A percentile compares a stretch with the other conserved stretches of the same genome.
phyloP scores from a whole-genome alignment of 169 alveolate species.

The Amoebophrya sp. region DNA sequence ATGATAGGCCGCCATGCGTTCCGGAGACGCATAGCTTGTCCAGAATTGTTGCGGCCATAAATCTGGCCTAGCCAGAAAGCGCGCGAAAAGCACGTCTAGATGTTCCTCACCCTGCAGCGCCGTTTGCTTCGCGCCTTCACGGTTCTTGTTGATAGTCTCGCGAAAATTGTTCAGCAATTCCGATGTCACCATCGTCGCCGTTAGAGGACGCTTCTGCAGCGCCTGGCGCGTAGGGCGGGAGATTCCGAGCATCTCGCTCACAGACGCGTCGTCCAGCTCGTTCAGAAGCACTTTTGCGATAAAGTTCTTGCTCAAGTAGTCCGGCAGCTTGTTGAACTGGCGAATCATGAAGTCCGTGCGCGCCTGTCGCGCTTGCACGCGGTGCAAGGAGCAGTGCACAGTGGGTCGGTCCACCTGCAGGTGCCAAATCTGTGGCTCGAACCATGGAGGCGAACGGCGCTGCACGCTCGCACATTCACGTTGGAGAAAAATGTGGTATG shows the following conservation, averaged over 20 bases:
- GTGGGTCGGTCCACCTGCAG: not conserved
- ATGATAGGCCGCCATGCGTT: not conserved
- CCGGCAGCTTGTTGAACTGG: not conserved
- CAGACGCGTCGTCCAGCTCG: not conserved
- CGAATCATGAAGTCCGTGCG: not conserved
- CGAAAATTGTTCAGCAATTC: not conserved
- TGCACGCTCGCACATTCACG: not conserved
- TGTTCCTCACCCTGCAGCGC: not conserved
- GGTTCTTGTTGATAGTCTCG: not conserved
- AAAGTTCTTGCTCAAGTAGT: not conserved
- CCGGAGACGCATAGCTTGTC: not conserved
- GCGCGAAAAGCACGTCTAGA: not conserved
- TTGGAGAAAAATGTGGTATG: not conserved
- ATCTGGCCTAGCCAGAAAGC: not conserved
- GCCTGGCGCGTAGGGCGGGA: not conserved
- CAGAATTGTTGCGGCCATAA: not conserved
- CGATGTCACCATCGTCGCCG: not conserved
- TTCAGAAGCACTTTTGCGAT: not conserved
- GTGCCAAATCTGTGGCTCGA: not conserved
- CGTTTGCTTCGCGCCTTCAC: not conserved
- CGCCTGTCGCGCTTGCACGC: not conserved
- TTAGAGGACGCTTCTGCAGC: too few species aligned
- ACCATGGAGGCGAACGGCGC: not conserved
- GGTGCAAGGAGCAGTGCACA: not conserved
- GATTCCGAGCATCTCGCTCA: not conserved